Evolutionary conservation across 352 stramenopile species (phyloP).

Genomic region (Thraustotheca clavata): DNA sequence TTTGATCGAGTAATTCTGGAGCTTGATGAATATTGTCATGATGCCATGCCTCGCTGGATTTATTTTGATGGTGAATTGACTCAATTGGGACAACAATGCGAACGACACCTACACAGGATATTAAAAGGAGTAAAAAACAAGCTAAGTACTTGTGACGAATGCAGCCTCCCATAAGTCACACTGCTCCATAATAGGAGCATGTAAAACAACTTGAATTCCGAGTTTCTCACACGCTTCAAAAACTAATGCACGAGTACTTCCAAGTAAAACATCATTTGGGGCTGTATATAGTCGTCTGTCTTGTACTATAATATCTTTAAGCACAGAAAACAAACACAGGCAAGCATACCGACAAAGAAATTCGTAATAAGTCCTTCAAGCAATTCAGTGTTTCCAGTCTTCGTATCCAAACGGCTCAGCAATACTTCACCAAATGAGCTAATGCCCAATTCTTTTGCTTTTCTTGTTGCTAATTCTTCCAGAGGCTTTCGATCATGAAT

Average conservation of each 20-base stretch:
- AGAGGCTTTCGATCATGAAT: constrained; percentile 44
- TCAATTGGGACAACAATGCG: constrained; percentile 4
- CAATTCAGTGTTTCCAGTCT: constrained; percentile 24
- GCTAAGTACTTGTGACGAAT: constrained; percentile 57
- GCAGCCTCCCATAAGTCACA: constrained; percentile 43
- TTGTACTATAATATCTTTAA: constrained; percentile 28
- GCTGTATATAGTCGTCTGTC: constrained; percentile 41
- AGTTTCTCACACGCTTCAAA: constrained; percentile 47
- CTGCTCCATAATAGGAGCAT: constrained; percentile 46
- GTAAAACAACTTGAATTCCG: constrained; percentile 43
- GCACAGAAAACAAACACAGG: neutral
- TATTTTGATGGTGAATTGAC: neutral
- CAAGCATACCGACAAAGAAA: constrained; percentile 55
- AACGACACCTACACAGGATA: constrained; percentile 8
- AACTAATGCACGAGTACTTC: constrained; percentile 56
- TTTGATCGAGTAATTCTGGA: neutral
- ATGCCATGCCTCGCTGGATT: neutral
- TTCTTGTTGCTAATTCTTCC: constrained; percentile 28
- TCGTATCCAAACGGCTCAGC: constrained; percentile 26
- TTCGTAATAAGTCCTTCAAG: constrained; percentile 75
- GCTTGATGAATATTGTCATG: neutral
- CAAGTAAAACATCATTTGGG: constrained; percentile 34
- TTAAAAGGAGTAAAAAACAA: neutral
- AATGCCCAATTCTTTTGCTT: constrained; percentile 22
- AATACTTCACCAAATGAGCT: constrained; percentile 48